Evolutionary conservation across 2,329 filamentous ascomycete genomes (phyloP).

Genomic region (Exophiala spinifera): DNA sequence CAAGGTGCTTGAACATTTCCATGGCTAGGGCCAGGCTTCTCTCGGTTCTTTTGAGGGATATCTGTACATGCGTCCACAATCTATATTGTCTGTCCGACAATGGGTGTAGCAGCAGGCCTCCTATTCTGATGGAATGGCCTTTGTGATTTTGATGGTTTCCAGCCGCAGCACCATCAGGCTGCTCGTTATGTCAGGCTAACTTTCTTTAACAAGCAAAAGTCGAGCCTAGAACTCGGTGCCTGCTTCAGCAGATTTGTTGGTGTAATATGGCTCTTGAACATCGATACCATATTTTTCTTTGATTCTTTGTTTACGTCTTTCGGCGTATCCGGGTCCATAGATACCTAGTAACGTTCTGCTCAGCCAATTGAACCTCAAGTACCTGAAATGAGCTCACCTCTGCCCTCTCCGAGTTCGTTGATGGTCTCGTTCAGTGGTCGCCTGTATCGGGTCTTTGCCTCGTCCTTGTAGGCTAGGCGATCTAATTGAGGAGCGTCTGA

Average conservation of each 20-base stretch:
- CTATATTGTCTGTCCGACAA: too few relatives aligned
- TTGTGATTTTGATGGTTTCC: neutral
- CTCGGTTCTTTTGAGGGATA: too few relatives aligned
- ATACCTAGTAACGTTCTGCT: constrained; percentile 59
- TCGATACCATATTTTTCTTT: constrained; percentile 87
- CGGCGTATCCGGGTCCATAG: constrained; percentile 75
- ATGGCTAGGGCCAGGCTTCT: too few relatives aligned
- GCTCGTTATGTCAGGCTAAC: neutral
- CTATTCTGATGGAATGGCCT: too few relatives aligned
- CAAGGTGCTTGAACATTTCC: too few relatives aligned
- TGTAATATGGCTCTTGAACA: constrained; percentile 59
- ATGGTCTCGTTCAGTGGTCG: constrained; percentile 76
- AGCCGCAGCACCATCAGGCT: neutral
- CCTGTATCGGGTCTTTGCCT: constrained; percentile 69
- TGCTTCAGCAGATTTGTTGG: constrained; percentile 13
- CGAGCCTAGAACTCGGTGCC: neutral
- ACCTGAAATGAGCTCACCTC: constrained; percentile 56
- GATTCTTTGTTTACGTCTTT: constrained; percentile 75
- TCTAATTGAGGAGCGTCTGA: constrained; percentile 54
- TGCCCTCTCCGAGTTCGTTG: constrained; percentile 76
- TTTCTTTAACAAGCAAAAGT: neutral
- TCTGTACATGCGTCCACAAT: too few relatives aligned
- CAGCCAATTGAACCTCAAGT: neutral
- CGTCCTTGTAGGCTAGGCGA: constrained; percentile 71
- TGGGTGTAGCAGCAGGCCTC: too few relatives aligned